Evolutionary conservation across 805 yeast species (phyloP).

Genomic region (Myxozyma mucilagina): DNA sequence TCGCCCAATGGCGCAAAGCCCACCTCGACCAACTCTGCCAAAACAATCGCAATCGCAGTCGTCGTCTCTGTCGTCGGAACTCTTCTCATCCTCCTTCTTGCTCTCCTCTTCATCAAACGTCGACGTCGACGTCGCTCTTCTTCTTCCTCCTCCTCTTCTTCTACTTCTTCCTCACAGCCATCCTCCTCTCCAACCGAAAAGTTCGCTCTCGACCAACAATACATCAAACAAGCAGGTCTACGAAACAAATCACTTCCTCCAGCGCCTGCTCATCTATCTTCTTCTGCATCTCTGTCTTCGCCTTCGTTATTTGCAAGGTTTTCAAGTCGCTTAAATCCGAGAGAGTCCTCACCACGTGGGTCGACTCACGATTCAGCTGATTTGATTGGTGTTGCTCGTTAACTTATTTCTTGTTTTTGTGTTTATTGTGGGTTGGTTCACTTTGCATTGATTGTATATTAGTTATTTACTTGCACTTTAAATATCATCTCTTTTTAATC

Average conservation of each 20-base stretch:
- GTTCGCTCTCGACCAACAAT: not conserved
- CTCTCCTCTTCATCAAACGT: not conserved
- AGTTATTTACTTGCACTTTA: not conserved
- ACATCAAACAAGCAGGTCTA: slow-evolving; percentile 2
- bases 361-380: too few relatives aligned
- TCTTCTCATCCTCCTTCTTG: slow-evolving; percentile 2
- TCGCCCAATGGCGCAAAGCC: not conserved
- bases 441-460: not conserved
- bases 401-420: too few relatives aligned
- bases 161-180: not conserved
- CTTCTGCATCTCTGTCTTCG: not conserved
- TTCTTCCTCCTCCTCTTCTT: not conserved
- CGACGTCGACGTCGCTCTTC: not conserved
- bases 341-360: too few relatives aligned
- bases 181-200: not conserved
- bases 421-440: too few relatives aligned
- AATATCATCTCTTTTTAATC: not conserved
- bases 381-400: not conserved
- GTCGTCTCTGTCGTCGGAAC: slow-evolving; percentile 11
- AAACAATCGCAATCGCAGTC: slow-evolving; percentile 6
- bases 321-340: too few relatives aligned
- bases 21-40: not conserved
- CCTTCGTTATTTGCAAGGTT: slow-evolving; percentile 5
- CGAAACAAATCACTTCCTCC: slow-evolving; percentile 16
- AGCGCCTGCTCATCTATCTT: not conserved